Conservation (phyloP, 2,329 filamentous ascomycete genomes). For the Sclerotinia spermophila region DNA sequence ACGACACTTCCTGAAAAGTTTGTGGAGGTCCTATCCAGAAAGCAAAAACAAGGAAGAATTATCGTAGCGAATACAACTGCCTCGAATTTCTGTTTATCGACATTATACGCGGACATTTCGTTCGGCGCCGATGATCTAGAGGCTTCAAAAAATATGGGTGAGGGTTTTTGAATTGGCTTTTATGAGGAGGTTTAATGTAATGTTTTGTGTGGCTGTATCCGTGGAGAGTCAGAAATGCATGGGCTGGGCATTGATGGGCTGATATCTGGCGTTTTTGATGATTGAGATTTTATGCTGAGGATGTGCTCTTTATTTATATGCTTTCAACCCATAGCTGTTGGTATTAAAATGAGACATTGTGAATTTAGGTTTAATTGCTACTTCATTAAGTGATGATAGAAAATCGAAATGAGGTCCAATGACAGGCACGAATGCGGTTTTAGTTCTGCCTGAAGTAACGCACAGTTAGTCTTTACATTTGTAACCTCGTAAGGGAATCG, state of each 20-base stretch:
- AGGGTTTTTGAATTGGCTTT: conserved; percentile 34
- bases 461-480: neutral
- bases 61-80: conserved; percentile 51
- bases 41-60: conserved; percentile 46
- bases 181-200: conserved; percentile 32
- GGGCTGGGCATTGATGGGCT: conserved; percentile 34
- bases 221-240: conserved; percentile 37
- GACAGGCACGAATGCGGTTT: too few species aligned
- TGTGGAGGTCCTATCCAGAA: conserved; percentile 47
- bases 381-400: neutral
- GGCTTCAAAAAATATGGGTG: conserved; percentile 30
- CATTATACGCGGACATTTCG: conserved; percentile 46
- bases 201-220: conserved; percentile 37
- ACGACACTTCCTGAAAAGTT: conserved; percentile 54
- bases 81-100: conserved; percentile 53
- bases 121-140: conserved; percentile 35
- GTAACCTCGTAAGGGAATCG: neutral
- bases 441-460: neutral
- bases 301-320: neutral
- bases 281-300: conserved; percentile 20
- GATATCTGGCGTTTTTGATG: conserved; percentile 36
- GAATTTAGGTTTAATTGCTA: neutral
- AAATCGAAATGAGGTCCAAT: neutral
- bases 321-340: neutral
- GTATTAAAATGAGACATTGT: neutral